A percentile compares a stretch with the other conserved stretches of the same genome.
These are phyloP conservation scores for Avena atlantica DNA, from an alignment of 176 grass and related monocot genomes.

Conservation along the genomic window DNA sequence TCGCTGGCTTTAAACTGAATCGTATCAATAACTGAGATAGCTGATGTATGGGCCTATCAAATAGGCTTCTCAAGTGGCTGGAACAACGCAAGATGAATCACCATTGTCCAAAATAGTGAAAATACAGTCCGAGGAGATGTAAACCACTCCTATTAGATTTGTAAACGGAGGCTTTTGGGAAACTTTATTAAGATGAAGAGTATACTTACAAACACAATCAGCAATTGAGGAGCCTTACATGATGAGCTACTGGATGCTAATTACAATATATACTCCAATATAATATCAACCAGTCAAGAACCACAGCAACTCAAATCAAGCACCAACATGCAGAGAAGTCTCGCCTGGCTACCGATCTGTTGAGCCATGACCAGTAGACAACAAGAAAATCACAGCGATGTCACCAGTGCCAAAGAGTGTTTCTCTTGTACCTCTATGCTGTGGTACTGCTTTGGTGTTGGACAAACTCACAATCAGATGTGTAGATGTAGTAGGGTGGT, in stretches of 20 bases:
- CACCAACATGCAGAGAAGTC: too few relatives aligned
- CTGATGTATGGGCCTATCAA: too few relatives aligned
- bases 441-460: not conserved
- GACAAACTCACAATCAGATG: not conserved
- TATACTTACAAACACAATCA: not conserved
- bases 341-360: too few relatives aligned
- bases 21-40: too few relatives aligned
- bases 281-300: not conserved
- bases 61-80: too few relatives aligned
- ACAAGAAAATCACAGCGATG: too few relatives aligned
- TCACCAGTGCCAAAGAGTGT: too few relatives aligned
- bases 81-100: too few relatives aligned
- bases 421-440: not conserved
- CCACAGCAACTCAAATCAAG: not conserved
- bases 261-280: not conserved
- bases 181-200: not conserved
- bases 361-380: too few relatives aligned
- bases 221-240: not conserved
- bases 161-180: not conserved
- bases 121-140: not conserved
- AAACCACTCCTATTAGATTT: not conserved
- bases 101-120: not conserved
- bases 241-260: not conserved
- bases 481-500: constrained; percentile 6
- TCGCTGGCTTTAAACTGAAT: too few relatives aligned